Percentiles rank a stretch among this genome's conserved stretches.
phyloP scores from a whole-genome alignment of 345 rosid genomes.

The Hibiscus syriacus region DNA sequence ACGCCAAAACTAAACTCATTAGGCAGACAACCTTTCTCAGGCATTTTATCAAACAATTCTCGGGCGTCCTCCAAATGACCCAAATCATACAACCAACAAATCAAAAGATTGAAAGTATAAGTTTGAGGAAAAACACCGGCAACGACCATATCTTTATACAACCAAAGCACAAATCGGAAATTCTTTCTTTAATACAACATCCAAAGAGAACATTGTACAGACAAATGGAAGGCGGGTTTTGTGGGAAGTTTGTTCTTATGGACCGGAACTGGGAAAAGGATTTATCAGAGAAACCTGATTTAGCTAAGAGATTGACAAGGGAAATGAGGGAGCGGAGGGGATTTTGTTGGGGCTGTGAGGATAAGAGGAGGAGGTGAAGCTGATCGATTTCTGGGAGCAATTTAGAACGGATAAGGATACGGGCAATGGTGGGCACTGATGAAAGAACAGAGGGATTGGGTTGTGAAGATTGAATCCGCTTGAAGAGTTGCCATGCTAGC shows the following conservation, averaged over 20 bases:
- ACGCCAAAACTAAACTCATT: constrained; percentile 80
- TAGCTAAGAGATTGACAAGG: constrained; percentile 39
- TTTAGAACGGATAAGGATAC: constrained; percentile 52
- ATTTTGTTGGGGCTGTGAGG: constrained; percentile 18
- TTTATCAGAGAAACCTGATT: constrained; percentile 35
- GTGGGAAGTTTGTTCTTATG: constrained; percentile 44
- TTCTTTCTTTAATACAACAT: constrained; percentile 36
- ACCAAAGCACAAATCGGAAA: constrained; percentile 54
- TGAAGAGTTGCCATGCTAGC: constrained; percentile 81
- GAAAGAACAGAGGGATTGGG: constrained; percentile 16
- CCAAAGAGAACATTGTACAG: constrained; percentile 57
- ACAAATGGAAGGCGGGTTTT: constrained; percentile 33
- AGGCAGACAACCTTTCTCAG: constrained; percentile 63
- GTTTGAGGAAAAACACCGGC: constrained; percentile 62
- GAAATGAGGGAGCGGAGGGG: constrained; percentile 35
- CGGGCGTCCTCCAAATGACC: constrained; percentile 64
- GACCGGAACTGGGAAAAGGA: constrained; percentile 57
- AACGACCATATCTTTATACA: constrained; percentile 65
- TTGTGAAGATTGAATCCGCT: constrained; percentile 53
- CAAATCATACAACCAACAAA: constrained; percentile 51
- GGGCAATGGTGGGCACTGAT: constrained; percentile 51
- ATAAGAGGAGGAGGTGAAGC: constrained; percentile 49
- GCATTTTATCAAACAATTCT: constrained; percentile 79
- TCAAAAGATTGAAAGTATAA: constrained; percentile 75
- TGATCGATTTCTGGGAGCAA: constrained; percentile 60